Base-by-base conservation (phyloP, 495 filamentous ascomycete species). In the Trichocladium antarcticum region DNA sequence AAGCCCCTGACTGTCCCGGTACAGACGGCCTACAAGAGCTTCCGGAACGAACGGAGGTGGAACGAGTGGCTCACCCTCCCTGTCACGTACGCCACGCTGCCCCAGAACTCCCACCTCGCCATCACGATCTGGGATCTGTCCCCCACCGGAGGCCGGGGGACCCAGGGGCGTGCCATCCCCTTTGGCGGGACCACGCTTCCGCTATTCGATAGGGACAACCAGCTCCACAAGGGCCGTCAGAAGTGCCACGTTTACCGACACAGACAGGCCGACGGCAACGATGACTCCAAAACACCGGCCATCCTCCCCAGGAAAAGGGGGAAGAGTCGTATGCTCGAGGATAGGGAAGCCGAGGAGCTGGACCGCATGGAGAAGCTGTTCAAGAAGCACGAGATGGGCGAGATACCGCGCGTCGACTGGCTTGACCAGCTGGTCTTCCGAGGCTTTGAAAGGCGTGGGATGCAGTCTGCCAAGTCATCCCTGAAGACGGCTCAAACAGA, bases 361-460 rank as follows among this genome's bases (percentile, higher is more conserved):
- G 85, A 92, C 50, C 73, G 89, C 14, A 72, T 96, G 36, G 87
- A 94, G 61, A 81, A 79, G 44, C 59, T 96, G 39, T 84, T 99
- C 57, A 99, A 99, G 69, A 93, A 95, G 63, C 93, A 96, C 57
- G 92, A 99, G 61, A 92, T 96, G 81, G 87, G 87, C 19, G 90
- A 97, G 57, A 89, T 99, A 12, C 81, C 85, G 3, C 77, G 85
- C 14, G 83, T 92, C 37, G 88, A 93, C 60, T 97, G 92, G 92
- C 76, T 99, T 42, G 92, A 99, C 60, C 83, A 89, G 53, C 72
- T 97, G 50, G 87, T 94, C 6, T 96, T 94, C 60, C 82, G 88
- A 34, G 81, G 82, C 37, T 73, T 92, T 42, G 88, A 93, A 64
- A 88, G 83, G 68, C 75, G 81, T 47, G 80, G 82, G 42, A 57